phyloP scores from a whole-genome alignment of 139 green algal species.

The Marvania coccoides region DNA sequence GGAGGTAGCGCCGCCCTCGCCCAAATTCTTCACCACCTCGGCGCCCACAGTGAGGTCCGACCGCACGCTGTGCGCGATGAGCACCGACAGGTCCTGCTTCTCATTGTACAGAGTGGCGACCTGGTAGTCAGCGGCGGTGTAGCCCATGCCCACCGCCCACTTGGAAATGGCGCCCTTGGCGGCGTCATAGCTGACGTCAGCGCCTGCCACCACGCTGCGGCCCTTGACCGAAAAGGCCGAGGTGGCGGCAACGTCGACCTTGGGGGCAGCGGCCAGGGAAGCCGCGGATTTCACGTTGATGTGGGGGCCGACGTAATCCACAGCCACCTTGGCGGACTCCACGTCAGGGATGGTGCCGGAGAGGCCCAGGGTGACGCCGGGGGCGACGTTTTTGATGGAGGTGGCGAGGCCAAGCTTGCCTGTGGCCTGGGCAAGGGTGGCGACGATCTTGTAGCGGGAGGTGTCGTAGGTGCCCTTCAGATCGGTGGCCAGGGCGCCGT shows the following conservation, averaged over 20 bases:
- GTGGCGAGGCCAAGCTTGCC: conserved; percentile 29
- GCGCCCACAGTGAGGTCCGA: conserved; percentile 25
- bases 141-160: conserved; percentile 30
- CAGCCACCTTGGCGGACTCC: conserved; percentile 23
- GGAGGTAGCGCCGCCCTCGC: conserved; percentile 3
- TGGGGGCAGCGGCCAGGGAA: conserved; percentile 29
- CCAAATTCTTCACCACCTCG: conserved; percentile 27
- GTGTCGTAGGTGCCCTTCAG: conserved; percentile 38
- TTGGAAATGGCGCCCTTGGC: conserved; percentile 32
- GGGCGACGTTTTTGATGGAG: conserved; percentile 24
- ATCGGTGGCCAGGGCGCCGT: conserved; percentile 21
- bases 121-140: conserved; percentile 41
- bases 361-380: conserved; percentile 29
- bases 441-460: conserved; percentile 23
- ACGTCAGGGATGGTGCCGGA: conserved; percentile 33
- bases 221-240: neutral
- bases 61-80: conserved; percentile 29
- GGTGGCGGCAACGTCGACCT: conserved; percentile 31
- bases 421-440: conserved; percentile 18
- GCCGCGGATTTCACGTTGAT: conserved; percentile 25
- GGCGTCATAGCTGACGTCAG: conserved; percentile 33
- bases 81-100: conserved; percentile 14
- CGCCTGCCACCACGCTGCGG: conserved; percentile 26
- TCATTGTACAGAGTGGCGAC: conserved; percentile 20
- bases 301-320: conserved; percentile 40